Evolutionary conservation across 306 rosid genomes (phyloP).

Genomic region (Prunus fruticosa): DNA sequence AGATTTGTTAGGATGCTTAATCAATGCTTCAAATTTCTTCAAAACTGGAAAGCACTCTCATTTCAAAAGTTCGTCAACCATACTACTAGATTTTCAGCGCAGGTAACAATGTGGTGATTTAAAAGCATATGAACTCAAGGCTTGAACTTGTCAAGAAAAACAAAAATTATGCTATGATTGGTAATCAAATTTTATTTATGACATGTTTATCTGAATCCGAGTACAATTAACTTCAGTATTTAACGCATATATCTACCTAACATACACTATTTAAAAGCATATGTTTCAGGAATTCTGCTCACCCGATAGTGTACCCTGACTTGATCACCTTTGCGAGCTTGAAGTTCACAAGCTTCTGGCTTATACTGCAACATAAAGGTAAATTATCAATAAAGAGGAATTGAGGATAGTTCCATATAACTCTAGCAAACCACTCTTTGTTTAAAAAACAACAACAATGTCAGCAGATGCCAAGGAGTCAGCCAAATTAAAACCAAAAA

Average conservation of each 20-base stretch:
- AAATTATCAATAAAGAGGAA: conserved; percentile 10
- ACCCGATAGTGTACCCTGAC: conserved; percentile 94
- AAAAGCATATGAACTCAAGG: not conserved
- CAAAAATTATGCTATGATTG: not conserved
- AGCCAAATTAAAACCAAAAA: not conserved
- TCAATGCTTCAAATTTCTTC: not conserved
- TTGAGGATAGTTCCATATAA: not conserved
- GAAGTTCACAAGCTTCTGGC: conserved; percentile 73
- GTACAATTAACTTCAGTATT: not conserved
- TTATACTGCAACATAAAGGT: conserved; percentile 58
- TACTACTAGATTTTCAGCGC: not conserved
- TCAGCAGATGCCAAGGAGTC: not conserved
- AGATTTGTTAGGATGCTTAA: not conserved
- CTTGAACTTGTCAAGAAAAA: not conserved
- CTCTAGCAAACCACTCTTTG: not conserved
- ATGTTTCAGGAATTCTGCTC: conserved; percentile 30
- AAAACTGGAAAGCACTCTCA: not conserved
- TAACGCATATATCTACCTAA: not conserved
- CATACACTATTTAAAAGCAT: not conserved
- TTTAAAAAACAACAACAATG: not conserved
- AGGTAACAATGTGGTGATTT: not conserved
- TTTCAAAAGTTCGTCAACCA: not conserved
- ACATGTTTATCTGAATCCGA: not conserved
- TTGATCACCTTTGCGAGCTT: conserved; percentile 91
- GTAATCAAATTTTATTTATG: not conserved